A percentile compares a stretch with the other conserved stretches of the same genome.
phyloP scores from a whole-genome alignment of 257 asterid genomes.

The Fraxinus cuspidata region DNA sequence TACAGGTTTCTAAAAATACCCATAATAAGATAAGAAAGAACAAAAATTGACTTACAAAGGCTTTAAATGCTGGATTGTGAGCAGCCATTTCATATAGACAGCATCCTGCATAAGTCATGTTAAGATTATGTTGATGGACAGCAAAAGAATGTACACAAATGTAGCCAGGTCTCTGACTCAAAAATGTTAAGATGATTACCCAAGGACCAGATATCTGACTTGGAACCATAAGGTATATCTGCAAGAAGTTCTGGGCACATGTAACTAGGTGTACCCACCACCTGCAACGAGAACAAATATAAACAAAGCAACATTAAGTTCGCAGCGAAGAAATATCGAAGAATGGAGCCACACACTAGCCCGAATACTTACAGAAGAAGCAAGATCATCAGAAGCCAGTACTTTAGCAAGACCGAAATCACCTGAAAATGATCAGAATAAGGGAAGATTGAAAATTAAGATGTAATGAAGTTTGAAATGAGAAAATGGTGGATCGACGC shows the following conservation, averaged over 20 bases:
- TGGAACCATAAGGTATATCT: constrained; percentile 97
- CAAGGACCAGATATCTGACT: constrained; percentile 97
- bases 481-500: neutral
- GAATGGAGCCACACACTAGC: constrained; percentile 9
- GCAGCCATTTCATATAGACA: constrained; percentile 95
- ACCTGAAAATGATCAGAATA: constrained; percentile 49
- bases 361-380: constrained; percentile 81
- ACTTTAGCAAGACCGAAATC: constrained; percentile 99
- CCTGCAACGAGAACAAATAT: constrained; percentile 46
- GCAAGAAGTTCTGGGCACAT: constrained; percentile 99
- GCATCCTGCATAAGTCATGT: constrained; percentile 60
- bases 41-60: constrained; percentile 68
- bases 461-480: neutral
- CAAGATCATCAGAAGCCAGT: constrained; percentile 84
- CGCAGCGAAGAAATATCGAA: neutral
- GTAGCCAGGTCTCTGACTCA: constrained; percentile 9
- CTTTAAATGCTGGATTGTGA: constrained; percentile 84
- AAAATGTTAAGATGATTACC: constrained; percentile 48
- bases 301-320: neutral
- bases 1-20: constrained; percentile 9
- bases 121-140: constrained; percentile 10
- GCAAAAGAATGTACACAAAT: constrained; percentile 23
- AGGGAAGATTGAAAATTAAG: constrained; percentile 19
- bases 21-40: neutral
- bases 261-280: constrained; percentile 98